These are phyloP conservation scores for Dalechampia spathulata DNA, from an alignment of 441 rosid species.

Conservation along the genomic window DNA sequence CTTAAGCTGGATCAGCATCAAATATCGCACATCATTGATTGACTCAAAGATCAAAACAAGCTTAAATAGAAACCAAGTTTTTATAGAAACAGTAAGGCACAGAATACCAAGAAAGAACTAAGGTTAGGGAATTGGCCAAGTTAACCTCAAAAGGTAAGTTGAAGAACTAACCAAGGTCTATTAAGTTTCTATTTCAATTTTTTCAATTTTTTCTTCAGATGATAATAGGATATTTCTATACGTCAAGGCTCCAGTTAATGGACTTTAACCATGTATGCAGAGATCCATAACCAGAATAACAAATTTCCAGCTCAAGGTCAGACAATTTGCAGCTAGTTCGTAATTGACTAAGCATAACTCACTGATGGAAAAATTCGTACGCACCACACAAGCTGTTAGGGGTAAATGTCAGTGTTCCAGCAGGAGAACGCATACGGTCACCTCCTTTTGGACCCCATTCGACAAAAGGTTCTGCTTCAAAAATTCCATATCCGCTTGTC, in stretches of 20 bases:
- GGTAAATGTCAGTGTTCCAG: slow-evolving; percentile 63
- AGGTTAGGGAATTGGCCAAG: too few species aligned
- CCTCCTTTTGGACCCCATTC: slow-evolving; percentile 66
- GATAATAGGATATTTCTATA: not conserved
- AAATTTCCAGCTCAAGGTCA: not conserved
- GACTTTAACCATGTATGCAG: not conserved
- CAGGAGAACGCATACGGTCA: slow-evolving; percentile 43
- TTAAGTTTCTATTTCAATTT: too few species aligned
- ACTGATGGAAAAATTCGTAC: slow-evolving; percentile 16
- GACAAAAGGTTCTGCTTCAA: slow-evolving; percentile 62
- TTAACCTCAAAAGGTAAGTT: too few species aligned
- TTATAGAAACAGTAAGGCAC: too few species aligned
- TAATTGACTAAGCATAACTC: not conserved
- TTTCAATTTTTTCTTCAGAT: not conserved
- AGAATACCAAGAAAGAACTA: too few species aligned
- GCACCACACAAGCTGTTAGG: slow-evolving; percentile 68
- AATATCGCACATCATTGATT: too few species aligned
- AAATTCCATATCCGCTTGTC: slow-evolving; percentile 80
- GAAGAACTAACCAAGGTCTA: too few species aligned
- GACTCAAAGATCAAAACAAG: too few species aligned
- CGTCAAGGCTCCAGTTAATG: not conserved
- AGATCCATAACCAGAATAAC: slow-evolving; percentile 4
- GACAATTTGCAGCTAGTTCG: not conserved
- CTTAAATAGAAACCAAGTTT: too few species aligned
- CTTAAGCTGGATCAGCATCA: too few species aligned